Conservation (phyloP, 495 filamentous ascomycete genomes). For the Hamigera avellanea region DNA sequence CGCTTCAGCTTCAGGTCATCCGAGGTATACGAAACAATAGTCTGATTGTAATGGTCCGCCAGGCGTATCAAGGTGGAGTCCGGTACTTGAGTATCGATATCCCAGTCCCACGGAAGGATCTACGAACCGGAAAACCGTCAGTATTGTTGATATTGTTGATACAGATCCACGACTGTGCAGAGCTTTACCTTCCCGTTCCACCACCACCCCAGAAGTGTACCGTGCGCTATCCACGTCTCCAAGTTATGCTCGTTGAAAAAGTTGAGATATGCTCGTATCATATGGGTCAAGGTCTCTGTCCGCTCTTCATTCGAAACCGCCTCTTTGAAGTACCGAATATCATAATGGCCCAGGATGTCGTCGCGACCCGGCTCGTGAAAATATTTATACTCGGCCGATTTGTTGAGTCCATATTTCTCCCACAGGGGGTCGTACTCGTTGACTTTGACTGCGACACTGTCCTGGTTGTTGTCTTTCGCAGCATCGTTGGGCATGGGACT, state of each 20-base stretch:
- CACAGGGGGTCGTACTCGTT: neutral
- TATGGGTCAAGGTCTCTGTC: conserved; percentile 48
- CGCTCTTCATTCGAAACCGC: conserved; percentile 52
- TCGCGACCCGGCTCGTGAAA: conserved; percentile 47
- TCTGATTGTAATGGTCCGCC: conserved; percentile 52
- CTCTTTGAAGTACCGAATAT: conserved; percentile 53
- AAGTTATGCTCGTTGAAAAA: conserved; percentile 50
- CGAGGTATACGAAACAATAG: conserved; percentile 45
- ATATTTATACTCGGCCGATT: conserved; percentile 26
- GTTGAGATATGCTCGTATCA: conserved; percentile 63
- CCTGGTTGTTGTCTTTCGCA: neutral
- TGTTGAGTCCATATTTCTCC: neutral
- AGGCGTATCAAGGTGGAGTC: conserved; percentile 49
- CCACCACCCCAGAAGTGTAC: conserved; percentile 83
- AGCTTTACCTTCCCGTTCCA: conserved; percentile 60
- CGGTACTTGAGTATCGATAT: conserved; percentile 74
- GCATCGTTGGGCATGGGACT: neutral
- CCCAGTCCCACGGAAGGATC: conserved; percentile 80
- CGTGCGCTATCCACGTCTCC: conserved; percentile 83
- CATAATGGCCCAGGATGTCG: conserved; percentile 56
- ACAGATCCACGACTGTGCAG: neutral
- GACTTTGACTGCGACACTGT: too few species aligned
- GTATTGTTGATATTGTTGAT: too few species aligned
- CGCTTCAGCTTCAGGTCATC: conserved; percentile 23
- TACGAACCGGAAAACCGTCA: too few species aligned